Conservation (phyloP, 2,329 filamentous ascomycete species). For the Pyrenophora seminiperda region DNA sequence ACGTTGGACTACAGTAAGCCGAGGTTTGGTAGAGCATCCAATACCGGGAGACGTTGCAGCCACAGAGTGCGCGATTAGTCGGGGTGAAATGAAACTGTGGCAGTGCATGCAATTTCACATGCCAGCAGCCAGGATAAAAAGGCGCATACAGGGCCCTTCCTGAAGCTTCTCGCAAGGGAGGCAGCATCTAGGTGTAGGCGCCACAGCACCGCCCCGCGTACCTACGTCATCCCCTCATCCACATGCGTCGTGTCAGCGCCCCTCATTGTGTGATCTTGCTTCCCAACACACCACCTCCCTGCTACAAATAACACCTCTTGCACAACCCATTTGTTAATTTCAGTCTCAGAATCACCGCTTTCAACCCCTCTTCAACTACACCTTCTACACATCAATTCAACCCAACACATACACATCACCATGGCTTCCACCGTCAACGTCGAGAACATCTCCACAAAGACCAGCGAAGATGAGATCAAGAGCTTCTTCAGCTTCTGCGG, state of each 20-base stretch:
- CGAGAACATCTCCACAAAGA: slow-evolving; percentile 82
- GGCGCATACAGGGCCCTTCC: slow-evolving; percentile 15
- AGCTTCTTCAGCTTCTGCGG: slow-evolving; percentile 98
- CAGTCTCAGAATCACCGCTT: neutral
- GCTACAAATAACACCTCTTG: slow-evolving; percentile 18
- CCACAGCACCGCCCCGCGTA: slow-evolving; percentile 29
- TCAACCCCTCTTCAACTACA: neutral
- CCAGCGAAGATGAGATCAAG: slow-evolving; percentile 85
- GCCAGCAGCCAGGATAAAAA: slow-evolving; percentile 9
- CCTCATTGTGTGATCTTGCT: slow-evolving; percentile 18
- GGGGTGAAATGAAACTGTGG: neutral
- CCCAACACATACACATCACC: slow-evolving; percentile 23
- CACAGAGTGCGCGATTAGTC: neutral
- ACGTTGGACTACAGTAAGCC: slow-evolving; percentile 33
- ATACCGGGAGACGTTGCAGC: neutral
- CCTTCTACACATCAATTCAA: neutral
- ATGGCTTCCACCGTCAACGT: slow-evolving; percentile 77
- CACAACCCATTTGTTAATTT: slow-evolving; percentile 2
- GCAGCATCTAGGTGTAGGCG: slow-evolving; percentile 10
- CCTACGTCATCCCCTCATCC: slow-evolving; percentile 26
- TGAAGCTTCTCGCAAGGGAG: slow-evolving; percentile 29
- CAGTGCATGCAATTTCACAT: slow-evolving; percentile 11
- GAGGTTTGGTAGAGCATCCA: slow-evolving; percentile 30
- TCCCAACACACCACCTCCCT: slow-evolving; percentile 18
- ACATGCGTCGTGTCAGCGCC: slow-evolving; percentile 17